phyloP scores from a whole-genome alignment of 1,284 basidiomycete genomes.

The Anthracocystis setariae region DNA sequence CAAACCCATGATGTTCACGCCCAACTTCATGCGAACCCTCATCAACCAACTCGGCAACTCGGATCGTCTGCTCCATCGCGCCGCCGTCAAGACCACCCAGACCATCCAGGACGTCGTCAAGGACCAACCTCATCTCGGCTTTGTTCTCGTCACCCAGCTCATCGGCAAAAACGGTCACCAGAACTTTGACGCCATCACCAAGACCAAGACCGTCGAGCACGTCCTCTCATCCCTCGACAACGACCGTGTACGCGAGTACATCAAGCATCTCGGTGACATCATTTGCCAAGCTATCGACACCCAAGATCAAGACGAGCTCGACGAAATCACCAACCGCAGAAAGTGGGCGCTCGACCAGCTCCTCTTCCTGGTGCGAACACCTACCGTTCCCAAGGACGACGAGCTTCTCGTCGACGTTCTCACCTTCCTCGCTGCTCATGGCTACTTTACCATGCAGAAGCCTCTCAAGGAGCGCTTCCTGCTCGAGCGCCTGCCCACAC shows the following conservation, averaged over 20 bases:
- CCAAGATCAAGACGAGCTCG: constrained; percentile 37
- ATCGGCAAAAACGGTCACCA: constrained; percentile 85
- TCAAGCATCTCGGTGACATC: constrained; percentile 73
- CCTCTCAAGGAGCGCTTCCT: constrained; percentile 77
- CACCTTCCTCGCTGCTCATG: constrained; percentile 84
- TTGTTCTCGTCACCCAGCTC: constrained; percentile 84
- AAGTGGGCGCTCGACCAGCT: constrained; percentile 90
- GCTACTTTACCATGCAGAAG: constrained; percentile 80
- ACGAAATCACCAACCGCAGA: constrained; percentile 46
- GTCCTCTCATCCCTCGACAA: constrained; percentile 81
- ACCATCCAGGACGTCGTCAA: constrained; percentile 81
- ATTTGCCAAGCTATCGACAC: constrained; percentile 30
- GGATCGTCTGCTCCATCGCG: constrained; percentile 88
- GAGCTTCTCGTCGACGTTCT: constrained; percentile 79
- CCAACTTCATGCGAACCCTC: constrained; percentile 95
- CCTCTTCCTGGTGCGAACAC: constrained; percentile 79
- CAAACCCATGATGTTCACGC: constrained; percentile 88
- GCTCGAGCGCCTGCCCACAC: constrained; percentile 71
- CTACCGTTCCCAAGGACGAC: constrained; percentile 82
- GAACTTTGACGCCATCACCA: constrained; percentile 90
- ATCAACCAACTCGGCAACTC: constrained; percentile 90
- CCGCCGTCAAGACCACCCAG: constrained; percentile 72
- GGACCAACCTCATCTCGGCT: constrained; percentile 81
- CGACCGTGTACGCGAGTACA: constrained; percentile 81
- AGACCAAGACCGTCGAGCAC: constrained; percentile 90